These are phyloP conservation scores for Cladophialophora psammophila DNA, from an alignment of 2,329 filamentous ascomycete species.

Conservation along the genomic window DNA sequence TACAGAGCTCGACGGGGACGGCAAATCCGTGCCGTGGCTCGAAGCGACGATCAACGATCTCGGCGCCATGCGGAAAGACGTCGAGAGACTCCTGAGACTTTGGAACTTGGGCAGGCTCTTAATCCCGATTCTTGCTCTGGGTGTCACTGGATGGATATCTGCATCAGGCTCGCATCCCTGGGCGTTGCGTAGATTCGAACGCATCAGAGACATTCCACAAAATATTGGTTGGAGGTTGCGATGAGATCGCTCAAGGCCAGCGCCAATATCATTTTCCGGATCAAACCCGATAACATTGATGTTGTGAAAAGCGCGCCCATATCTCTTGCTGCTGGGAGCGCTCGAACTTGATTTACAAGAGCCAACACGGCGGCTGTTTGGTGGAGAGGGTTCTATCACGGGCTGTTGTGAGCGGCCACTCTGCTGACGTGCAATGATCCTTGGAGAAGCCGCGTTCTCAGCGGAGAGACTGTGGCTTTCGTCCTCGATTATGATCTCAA, in stretches of 20 bases:
- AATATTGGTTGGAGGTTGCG: neutral
- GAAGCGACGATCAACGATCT: neutral
- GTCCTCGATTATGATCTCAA: conserved; percentile 31
- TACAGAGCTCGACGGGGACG: conserved; percentile 1
- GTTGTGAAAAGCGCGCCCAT: conserved; percentile 17
- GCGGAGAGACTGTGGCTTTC: conserved; percentile 19
- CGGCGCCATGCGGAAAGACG: conserved; percentile 12
- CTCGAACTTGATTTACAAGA: neutral
- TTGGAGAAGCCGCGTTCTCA: conserved; percentile 19
- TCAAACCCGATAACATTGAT: conserved; percentile 19
- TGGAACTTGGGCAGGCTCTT: conserved; percentile 13
- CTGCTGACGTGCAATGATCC: conserved; percentile 2
- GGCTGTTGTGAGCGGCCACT: conserved; percentile 9
- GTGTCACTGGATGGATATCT: neutral
- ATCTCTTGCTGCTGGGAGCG: conserved; percentile 13
- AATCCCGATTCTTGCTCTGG: neutral
- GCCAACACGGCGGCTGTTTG: neutral
- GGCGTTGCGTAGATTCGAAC: conserved; percentile 6
- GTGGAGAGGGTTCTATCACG: conserved; percentile 11
- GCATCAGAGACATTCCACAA: conserved; percentile 26
- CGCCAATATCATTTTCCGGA: conserved; percentile 26
- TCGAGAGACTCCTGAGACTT: conserved; percentile 26
- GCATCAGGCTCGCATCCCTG: conserved; percentile 9
- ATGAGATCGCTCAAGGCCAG: neutral
- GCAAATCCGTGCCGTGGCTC: neutral